Base-by-base conservation (phyloP, 2,329 filamentous ascomycete genomes). In the Alternaria rosae region DNA sequence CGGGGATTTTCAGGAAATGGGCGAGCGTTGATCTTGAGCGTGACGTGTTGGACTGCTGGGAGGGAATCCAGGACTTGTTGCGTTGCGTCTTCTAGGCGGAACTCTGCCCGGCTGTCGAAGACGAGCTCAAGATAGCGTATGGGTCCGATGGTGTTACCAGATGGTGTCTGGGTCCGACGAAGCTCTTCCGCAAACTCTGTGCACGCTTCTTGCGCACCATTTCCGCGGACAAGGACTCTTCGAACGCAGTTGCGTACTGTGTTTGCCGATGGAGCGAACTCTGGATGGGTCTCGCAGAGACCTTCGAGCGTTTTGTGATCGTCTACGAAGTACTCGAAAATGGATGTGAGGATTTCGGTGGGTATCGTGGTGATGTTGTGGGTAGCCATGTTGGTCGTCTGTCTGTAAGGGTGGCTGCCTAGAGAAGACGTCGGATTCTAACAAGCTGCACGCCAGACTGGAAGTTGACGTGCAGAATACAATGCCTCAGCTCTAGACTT, bases 81-180 rank as follows among this genome's bases (percentile, higher is more conserved):
- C n/a, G 11, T 15, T 48, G 45, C n/a, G 28, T 30, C n/a, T 48
- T n/a, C 45, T 20, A 48, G 45, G 9, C 45, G 25, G 26, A 30
- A 48, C 2, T 48, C 12, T 48, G 45, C 25, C 45, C 45, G 15
- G 26, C 25, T 48, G 15, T 48, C 25, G 17, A 48, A 48, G 5
- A 30, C 25, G 28, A 48, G 25, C n/a, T 48, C 45, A 28, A 48
- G 45, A 48, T 48, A 48, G 45, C 45, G 45, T 48, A 48, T 48
- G 25, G 45, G 45, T 8, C 11, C 45, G 15, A 17, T 25, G 11
- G 28, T 0, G 3, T 26, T 13, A 30, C 17, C n/a, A 30, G 42
- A 15, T 26, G 25, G n/a, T 48, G 25, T 48, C 11, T 48, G 45
- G 45, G 10, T n/a, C 11, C n/a, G 25, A 30, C 12, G n/a, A 48